phyloP scores from a whole-genome alignment of 306 rosid species.

The Hippophae tibetana region DNA sequence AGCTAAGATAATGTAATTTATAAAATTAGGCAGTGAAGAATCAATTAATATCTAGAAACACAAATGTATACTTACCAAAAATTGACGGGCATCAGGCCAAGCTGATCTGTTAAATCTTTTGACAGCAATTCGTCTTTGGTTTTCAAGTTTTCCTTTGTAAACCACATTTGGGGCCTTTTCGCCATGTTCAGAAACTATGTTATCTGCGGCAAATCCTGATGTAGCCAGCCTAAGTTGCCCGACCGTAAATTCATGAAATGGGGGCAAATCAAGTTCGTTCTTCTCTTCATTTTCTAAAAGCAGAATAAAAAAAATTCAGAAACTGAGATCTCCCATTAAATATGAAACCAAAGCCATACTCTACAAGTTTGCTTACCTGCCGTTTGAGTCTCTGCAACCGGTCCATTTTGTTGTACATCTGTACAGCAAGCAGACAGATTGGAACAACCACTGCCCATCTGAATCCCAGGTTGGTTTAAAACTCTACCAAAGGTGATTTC shows the following conservation, averaged over 20 bases:
- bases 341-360: constrained; percentile 13
- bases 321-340: constrained; percentile 16
- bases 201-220: constrained; percentile 77
- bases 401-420: constrained; percentile 30
- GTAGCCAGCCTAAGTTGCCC: constrained; percentile 83
- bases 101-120: constrained; percentile 93
- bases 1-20: not conserved
- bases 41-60: constrained; percentile 1
- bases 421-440: constrained; percentile 49
- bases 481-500: constrained; percentile 19
- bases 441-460: constrained; percentile 82
- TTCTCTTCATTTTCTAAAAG: constrained; percentile 55
- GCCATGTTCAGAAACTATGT: constrained; percentile 96
- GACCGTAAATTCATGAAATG: constrained; percentile 58
- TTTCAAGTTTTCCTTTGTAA: constrained; percentile 82
- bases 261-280: constrained; percentile 49
- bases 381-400: constrained; percentile 36
- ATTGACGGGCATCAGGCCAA: constrained; percentile 91
- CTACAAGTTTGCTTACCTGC: constrained; percentile 36
- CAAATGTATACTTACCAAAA: constrained; percentile 45
- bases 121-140: constrained; percentile 72
- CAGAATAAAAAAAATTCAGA: constrained; percentile 17
- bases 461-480: constrained; percentile 26
- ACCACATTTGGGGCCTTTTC: constrained; percentile 98
- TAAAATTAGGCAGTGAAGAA: too few relatives aligned